Base-by-base conservation (phyloP, 2,329 filamentous ascomycete genomes). In the Verticillium longisporum region DNA sequence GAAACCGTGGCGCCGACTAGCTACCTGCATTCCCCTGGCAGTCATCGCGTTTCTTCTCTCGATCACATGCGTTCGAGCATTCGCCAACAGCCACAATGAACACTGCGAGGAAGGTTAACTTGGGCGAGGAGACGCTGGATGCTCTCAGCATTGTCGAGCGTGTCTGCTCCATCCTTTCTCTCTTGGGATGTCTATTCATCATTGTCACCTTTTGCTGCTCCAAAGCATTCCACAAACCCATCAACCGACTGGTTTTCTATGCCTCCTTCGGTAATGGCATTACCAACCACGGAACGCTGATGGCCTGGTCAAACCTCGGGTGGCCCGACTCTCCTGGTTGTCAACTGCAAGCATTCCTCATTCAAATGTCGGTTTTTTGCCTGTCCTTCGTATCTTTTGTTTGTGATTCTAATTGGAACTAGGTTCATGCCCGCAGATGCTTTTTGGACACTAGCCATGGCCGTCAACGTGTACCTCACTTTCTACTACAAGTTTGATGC, bases 241-340 rank as follows among this genome's bases (percentile, higher is more conserved):
- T 95, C 76, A 95, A 95, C 70, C 83, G 91, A 18, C 80, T 96
- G 0, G 87, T 94, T 10, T 94, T 96, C 72, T 95, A 89, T 71
- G 91, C 91, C 6, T 89, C 89, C 0, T 89, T 91, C 69, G 91
- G 91, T 9, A 96, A 96, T 69, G 80, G 94, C 67, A 79, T 92
- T 73, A 85, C 85, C 63, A 94, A 92, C 71, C 82, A 91, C 18
- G 90, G 87, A 1, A 92, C 91, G 0, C 73, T 94, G 37, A 90
- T 94, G 69, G 87, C 88, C 0, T 81, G 83, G 38, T 79, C 82
- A 1, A 89, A 85, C 45, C 74, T 91, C 6, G 66, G 69, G 2
- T 69, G 76, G 9, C 73, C 79, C 1, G 64, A 75, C 15, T 81
- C 80, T 0, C 79, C 80, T 14, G 79, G 83, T 6, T 88, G 91